Base-by-base conservation (phyloP, 371 early-diverging fungal genomes). In the Mucor plumbeus region DNA sequence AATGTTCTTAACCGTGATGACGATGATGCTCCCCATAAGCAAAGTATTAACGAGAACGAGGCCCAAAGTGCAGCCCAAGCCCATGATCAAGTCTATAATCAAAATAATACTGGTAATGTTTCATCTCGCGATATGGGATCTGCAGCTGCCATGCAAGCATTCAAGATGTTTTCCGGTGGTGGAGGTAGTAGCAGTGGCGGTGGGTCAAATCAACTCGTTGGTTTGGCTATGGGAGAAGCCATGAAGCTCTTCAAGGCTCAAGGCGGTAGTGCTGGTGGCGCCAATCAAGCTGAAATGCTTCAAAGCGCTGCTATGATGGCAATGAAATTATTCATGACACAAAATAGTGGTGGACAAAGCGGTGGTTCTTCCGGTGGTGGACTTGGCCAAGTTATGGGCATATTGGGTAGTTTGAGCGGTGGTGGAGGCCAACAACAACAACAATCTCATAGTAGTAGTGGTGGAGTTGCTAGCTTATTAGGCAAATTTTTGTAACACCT, bases 221-320 rank as follows among this genome's bases (percentile, higher is more conserved):
- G 81, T 53, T 66, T 83, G 62, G 84, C 84, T 44, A 83, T 83
- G 84, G 75, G 81, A 60, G 84, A 83, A 72, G 84, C 75, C 38
- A 79, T 72, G 73, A 83, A 83, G 35, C 68, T 83, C 8, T 76
- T 81, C 61, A 77, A 75, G 10, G 63, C 71, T 15, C 71, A 73
- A 63, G 71, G 73, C 31, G 70, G 69, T 19, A 44, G 35, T 13
- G 48, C 38, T 40, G 61, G 68, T 40, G 47, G 59, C 13, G 70
- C 62, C 8, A 67, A 74, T 34, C 63, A 77, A 59, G 26, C 31
- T 19, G 77, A 74, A 41, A 71, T 74, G 69, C 64, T 77, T 34
- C 71, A 71, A 63, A 57, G 62, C 50, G 77, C 77, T 63, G 77
- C 70, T 33, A 67, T 63, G 57, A 72, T 75, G 72, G 75, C 75